Evolutionary conservation across 352 stramenopile genomes (phyloP).

Genomic region (Globisporangium nunn): DNA sequence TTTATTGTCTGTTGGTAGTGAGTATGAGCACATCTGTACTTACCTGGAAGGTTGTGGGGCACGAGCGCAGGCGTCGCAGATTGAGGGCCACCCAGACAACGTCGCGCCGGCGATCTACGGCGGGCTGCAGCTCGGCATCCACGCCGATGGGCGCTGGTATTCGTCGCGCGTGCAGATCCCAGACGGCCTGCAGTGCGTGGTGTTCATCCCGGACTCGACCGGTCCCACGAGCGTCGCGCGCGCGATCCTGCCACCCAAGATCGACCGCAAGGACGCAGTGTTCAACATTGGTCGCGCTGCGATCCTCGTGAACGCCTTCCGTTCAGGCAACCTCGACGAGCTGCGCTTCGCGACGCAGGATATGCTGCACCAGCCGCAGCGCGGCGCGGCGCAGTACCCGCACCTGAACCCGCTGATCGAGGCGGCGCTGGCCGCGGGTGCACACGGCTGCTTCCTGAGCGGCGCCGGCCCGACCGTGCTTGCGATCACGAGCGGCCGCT

Average conservation of each 20-base stretch:
- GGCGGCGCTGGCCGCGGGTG: constrained; percentile 91
- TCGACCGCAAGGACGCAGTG: constrained; percentile 91
- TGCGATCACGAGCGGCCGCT: constrained; percentile 95
- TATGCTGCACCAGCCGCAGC: constrained; percentile 94
- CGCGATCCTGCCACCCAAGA: constrained; percentile 88
- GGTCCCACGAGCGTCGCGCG: constrained; percentile 91
- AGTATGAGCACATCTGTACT: no score
- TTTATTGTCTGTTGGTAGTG: neutral
- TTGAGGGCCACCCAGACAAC: constrained; percentile 99
- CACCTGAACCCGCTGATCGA: constrained; percentile 97
- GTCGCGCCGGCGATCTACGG: constrained; percentile 98
- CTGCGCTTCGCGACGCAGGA: constrained; percentile 93
- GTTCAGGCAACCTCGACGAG: constrained; percentile 95
- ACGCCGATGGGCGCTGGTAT: constrained; percentile 94
- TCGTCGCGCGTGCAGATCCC: constrained; percentile 95
- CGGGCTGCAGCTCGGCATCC: constrained; percentile 93
- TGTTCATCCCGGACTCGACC: constrained; percentile 98
- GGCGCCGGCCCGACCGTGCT: constrained; percentile 97
- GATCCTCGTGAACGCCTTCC: constrained; percentile 96
- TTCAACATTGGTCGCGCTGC: constrained; percentile 96
- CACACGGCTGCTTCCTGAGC: constrained; percentile 94
- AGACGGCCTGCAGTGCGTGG: constrained; percentile 94
- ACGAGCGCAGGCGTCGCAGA: constrained; percentile 75
- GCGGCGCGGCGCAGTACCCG: constrained; percentile 92
- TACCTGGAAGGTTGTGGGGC: neutral